Base-by-base conservation (phyloP, 2,329 filamentous ascomycete genomes). In the Clarireedia paspali region DNA sequence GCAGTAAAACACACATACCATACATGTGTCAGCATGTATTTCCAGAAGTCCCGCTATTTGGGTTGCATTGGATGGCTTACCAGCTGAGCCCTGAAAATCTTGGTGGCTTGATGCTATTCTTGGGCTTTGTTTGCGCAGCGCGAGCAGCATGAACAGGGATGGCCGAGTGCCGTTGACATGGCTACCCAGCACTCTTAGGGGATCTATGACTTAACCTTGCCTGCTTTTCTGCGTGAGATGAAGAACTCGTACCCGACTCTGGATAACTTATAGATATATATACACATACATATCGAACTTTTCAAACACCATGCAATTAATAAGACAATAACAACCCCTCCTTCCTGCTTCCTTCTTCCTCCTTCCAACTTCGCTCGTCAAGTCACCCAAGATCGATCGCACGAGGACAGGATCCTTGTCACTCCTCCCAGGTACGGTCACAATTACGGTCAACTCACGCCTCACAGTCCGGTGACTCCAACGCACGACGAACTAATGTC, bases 401-500 rank as follows among this genome's bases (percentile, higher is more conserved):
- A 38, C 24, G 12, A 26, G 20, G 39, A 34, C 12, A 47, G 48
- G 24, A 20, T 46, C 26, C 26, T 27, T 27, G 26, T 27, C 26
- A 12, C 14, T 34, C 12, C 10, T 12, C 3, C 30, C 4, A 34
- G 1, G 5, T 20, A 44, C 17, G 39, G 17, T 44, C n/a, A 17
- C 23, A 26, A 23, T 47, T 47, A 47, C 20, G 44, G 44, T 26
- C 20, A 46, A 46, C 12, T 30, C 26, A 26, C 15, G 20, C 23
- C 14, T 15, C 44, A 47, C 23, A 47, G 60, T 61, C 62, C 49
- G 46, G 56, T 63, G 58, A 64, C 44, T 57, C 55, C 48, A 42
- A 50, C 55, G 48, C 48, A 47, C 46, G 49, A 27, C 42, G 40
- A 45, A 46, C 55, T 58, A 42, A 67, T 69, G 66, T 67, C 67